Evolutionary conservation across 768 basidiomycete genomes (phyloP).

Genomic region (Psilocybe tampanensis): DNA sequence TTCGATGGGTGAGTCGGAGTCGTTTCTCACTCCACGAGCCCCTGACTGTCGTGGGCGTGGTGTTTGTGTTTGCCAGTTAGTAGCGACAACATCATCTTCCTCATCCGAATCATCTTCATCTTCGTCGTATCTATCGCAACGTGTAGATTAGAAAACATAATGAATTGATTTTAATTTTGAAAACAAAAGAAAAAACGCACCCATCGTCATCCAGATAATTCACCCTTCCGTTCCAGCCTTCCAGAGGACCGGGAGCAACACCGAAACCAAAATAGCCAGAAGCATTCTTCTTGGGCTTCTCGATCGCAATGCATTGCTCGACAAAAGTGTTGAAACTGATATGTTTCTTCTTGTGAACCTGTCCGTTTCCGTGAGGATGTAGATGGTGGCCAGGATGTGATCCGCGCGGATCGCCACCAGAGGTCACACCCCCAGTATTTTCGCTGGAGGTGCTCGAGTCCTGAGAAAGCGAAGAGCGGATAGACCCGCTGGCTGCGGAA

Average conservation of each 20-base stretch:
- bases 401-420: conserved; percentile 21
- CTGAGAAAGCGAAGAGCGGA: conserved; percentile 32
- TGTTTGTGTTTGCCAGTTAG: conserved; percentile 21
- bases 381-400: conserved; percentile 1
- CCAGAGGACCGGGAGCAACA: conserved; percentile 17
- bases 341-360: conserved; percentile 70
- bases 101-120: conserved; percentile 60
- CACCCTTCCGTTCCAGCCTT: conserved; percentile 26
- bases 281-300: conserved; percentile 59
- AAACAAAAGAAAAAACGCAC: conserved; percentile 38
- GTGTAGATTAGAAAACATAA: conserved; percentile 10
- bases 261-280: conserved; percentile 32
- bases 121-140: conserved; percentile 60
- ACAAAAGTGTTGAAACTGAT: conserved; percentile 99
- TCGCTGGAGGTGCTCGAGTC: conserved; percentile 34
- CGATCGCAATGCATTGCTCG: conserved; percentile 92
- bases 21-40: conserved; percentile 36
- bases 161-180: not conserved
- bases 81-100: conserved; percentile 42
- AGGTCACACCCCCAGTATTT: conserved; percentile 22
- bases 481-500: conserved; percentile 21
- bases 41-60: conserved; percentile 16
- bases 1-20: conserved; percentile 36
- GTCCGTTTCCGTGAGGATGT: conserved; percentile 6
- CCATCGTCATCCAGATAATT: conserved; percentile 62